A percentile compares a stretch with the other conserved stretches of the same genome.
These are phyloP conservation scores for Yamadazyma membranifaciens DNA, from an alignment of 1,139 yeast species.

Conservation along the genomic window DNA sequence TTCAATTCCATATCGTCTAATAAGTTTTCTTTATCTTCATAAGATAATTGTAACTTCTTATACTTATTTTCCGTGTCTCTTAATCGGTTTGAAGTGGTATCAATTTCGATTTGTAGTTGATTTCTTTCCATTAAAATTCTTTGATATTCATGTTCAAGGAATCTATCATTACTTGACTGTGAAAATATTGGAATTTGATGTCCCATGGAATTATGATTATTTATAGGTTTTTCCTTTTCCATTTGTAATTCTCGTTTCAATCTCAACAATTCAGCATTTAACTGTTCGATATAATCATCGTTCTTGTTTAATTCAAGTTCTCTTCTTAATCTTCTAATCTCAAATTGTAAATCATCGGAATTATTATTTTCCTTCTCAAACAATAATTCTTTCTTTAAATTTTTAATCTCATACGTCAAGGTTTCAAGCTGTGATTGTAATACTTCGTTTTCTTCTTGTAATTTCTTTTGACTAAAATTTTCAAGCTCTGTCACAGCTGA, in stretches of 20 bases:
- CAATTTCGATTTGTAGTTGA: slow-evolving; percentile 14
- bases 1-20: slow-evolving; percentile 28
- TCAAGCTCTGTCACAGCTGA: slow-evolving; percentile 25
- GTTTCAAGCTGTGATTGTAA: slow-evolving; percentile 9
- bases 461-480: slow-evolving; percentile 17
- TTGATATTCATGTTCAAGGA: slow-evolving; percentile 19
- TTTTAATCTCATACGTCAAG: slow-evolving; percentile 10
- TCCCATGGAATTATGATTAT: not conserved
- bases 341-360: slow-evolving; percentile 15
- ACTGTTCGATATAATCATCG: slow-evolving; percentile 12
- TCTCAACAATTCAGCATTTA: slow-evolving; percentile 16
- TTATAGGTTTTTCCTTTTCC: slow-evolving; percentile 4
- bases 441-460: slow-evolving; percentile 20
- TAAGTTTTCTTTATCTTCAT: slow-evolving; percentile 32
- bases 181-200: not conserved
- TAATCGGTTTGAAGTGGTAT: slow-evolving; percentile 16
- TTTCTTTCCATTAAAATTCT: slow-evolving; percentile 18
- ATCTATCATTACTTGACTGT: slow-evolving; percentile 1
- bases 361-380: slow-evolving; percentile 11
- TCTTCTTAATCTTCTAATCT: slow-evolving; percentile 40
- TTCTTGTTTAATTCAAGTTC: slow-evolving; percentile 14
- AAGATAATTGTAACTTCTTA: slow-evolving; percentile 22
- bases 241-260: slow-evolving; percentile 38
- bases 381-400: slow-evolving; percentile 17
- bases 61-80: slow-evolving; percentile 22